Evolutionary conservation across 352 stramenopile genomes (phyloP).

Genomic region (Phytophthora melonis): DNA sequence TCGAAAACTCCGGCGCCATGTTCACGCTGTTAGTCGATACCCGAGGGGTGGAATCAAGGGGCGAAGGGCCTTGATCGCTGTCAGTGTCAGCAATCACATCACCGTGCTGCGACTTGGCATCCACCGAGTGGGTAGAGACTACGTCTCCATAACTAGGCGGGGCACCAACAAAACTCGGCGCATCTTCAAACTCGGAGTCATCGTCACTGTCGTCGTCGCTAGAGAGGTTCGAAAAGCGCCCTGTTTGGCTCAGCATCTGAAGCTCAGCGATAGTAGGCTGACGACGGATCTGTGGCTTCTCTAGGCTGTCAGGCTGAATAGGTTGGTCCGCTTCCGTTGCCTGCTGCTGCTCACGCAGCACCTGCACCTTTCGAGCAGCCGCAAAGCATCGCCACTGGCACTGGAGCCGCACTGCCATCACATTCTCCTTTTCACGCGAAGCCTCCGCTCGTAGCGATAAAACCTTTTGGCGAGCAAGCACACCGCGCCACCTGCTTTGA

Average conservation of each 20-base stretch:
- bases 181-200: slow-evolving; percentile 46
- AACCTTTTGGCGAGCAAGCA: slow-evolving; percentile 14
- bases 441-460: not conserved
- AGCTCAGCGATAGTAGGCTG: slow-evolving; percentile 58
- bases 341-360: not conserved
- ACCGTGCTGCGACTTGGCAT: not conserved
- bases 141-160: slow-evolving; percentile 1
- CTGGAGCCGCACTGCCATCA: slow-evolving; percentile 42
- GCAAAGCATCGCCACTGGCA: slow-evolving; percentile 27
- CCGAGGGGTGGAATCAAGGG: slow-evolving; percentile 12
- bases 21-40: slow-evolving; percentile 16
- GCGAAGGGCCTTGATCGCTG: slow-evolving; percentile 6
- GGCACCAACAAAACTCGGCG: slow-evolving; percentile 29
- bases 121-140: not conserved
- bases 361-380: not conserved
- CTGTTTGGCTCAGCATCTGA: slow-evolving; percentile 55
- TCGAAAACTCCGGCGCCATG: slow-evolving; percentile 27
- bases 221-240: slow-evolving; percentile 54
- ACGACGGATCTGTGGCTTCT: slow-evolving; percentile 18
- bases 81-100: slow-evolving; percentile 8
- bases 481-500: slow-evolving; percentile 47
- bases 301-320: not conserved
- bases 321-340: not conserved
- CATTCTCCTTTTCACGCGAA: slow-evolving; percentile 18
- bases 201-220: slow-evolving; percentile 49